A percentile compares a stretch with the other conserved stretches of the same genome.
Evolutionary conservation across 148 eudicot genomes (phyloP).

Genomic region (Mesembryanthemum crystallinum): DNA sequence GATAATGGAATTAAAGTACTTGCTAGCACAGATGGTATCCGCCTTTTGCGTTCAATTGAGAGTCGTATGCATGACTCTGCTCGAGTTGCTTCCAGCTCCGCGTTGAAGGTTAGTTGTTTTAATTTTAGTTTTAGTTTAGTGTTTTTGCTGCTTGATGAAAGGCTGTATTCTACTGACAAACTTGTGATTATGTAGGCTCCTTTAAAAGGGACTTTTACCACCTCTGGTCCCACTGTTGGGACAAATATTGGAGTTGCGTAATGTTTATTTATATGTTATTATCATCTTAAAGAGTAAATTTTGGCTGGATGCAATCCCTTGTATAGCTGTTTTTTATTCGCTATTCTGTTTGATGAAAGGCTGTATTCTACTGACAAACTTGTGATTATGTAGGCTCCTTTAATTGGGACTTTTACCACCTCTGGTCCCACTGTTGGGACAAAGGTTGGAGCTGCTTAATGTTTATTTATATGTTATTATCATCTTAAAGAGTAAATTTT

Average conservation of each 20-base stretch:
- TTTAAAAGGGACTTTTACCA: slow-evolving; percentile 24
- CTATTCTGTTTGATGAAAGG: background rate
- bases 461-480: background rate
- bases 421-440: slow-evolving; percentile 41
- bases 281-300: background rate
- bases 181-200: slow-evolving; percentile 35
- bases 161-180: background rate
- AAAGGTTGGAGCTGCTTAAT: slow-evolving; percentile 13
- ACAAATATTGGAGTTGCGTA: slow-evolving; percentile 26
- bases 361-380: background rate
- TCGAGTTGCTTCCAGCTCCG: slow-evolving; percentile 28
- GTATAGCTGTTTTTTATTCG: background rate
- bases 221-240: slow-evolving; percentile 42
- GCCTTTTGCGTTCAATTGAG: slow-evolving; percentile 37
- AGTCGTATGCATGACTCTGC: slow-evolving; percentile 37
- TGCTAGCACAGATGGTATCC: slow-evolving; percentile 50
- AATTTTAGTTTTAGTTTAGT: no score
- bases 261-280: background rate
- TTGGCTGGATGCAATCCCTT: background rate
- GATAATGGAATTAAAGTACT: slow-evolving; percentile 62
- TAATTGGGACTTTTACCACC: slow-evolving; percentile 29
- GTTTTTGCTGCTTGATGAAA: background rate
- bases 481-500: background rate
- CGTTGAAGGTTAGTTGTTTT: slow-evolving; percentile 34
- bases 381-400: slow-evolving; percentile 35